Evolutionary conservation across 352 stramenopile genomes (phyloP), one percentile per base, ranked within the genome.

Genomic region (Pelagophyceae sp.): DNA sequence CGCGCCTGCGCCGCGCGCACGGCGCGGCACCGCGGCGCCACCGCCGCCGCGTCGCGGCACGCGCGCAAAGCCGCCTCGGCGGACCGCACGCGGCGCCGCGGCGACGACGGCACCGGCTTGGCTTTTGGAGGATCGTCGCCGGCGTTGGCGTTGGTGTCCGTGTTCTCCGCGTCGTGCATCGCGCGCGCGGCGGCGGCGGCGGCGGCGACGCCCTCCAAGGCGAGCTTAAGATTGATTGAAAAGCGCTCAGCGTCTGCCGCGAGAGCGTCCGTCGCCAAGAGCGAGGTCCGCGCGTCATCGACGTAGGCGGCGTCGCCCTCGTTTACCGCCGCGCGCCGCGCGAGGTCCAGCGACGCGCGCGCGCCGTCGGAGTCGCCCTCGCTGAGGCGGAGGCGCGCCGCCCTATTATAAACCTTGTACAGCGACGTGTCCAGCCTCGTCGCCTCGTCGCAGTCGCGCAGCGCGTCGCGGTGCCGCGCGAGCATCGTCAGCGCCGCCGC

Each of bases 401-500:
- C 19, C 15, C 67, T 33, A n/a, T 74, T 74, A 37, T 74, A 37
- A 2, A 58, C 67, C 67, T 74, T 74, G 29, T 31, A 31, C 27
- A 74, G 38, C 35, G 35, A 31, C 33, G 67, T 20, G 17, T 74
- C 67, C 5, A 50, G n/a, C 38, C 31, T 1, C 5, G 31, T 37
- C 17, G 67, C 67, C 33, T 17, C 67, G 67, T 58, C 35, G 67
- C 67, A 74, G 67, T 74, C 67, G 2, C 31, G 6, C 1, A 74
- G 67, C 37, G 67, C 67, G 33, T 74, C 67, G 2, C 29, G 35
- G 67, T 74, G 67, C 15, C 33, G 3, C 15, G 19, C 67, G 67
- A 74, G 67, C 67, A 74, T 74, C 67, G 38, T 58, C 27, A 32
- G 35, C 1, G 35, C 33, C 67, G 67, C 67, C 11, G 17, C 67